A percentile compares a stretch with the other conserved stretches of the same genome.
phyloP scores from a whole-genome alignment of 2,329 filamentous ascomycete species.

The Fusarium veterinarium region DNA sequence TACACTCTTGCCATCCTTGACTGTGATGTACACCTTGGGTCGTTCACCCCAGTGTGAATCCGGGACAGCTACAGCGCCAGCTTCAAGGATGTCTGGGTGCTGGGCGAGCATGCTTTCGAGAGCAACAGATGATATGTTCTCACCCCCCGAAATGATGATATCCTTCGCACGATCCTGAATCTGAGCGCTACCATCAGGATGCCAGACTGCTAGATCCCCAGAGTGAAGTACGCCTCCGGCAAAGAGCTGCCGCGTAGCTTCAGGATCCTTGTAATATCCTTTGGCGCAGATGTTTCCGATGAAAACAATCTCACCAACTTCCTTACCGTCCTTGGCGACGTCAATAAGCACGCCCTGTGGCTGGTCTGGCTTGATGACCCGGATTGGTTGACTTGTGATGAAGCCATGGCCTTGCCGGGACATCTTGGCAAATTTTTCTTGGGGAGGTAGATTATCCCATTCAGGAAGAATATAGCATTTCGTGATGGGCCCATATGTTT shows the following conservation, averaged over 20 bases:
- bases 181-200: constrained; percentile 89
- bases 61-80: constrained; percentile 86
- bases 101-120: constrained; percentile 89
- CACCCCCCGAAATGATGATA: constrained; percentile 96
- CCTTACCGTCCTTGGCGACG: constrained; percentile 60
- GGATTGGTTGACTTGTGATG: constrained; percentile 81
- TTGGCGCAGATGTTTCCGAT: constrained; percentile 90
- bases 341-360: constrained; percentile 66
- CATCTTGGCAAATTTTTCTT: constrained; percentile 90
- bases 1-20: constrained; percentile 70
- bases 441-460: constrained; percentile 79
- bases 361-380: constrained; percentile 84
- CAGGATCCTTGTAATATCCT: constrained; percentile 91
- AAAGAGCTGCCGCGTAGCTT: constrained; percentile 88
- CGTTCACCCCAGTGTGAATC: constrained; percentile 95
- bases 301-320: constrained; percentile 77
- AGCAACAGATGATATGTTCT: constrained; percentile 96
- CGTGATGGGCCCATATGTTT: constrained; percentile 96
- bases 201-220: constrained; percentile 93
- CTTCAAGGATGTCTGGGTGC: constrained; percentile 91
- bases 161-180: constrained; percentile 96
- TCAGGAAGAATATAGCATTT: constrained; percentile 89
- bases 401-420: constrained; percentile 94
- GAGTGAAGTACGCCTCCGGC: constrained; percentile 87
- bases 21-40: constrained; percentile 93